These are phyloP conservation scores for Apiospora saccharicola DNA, from an alignment of 2,329 filamentous ascomycete species.

Conservation along the genomic window DNA sequence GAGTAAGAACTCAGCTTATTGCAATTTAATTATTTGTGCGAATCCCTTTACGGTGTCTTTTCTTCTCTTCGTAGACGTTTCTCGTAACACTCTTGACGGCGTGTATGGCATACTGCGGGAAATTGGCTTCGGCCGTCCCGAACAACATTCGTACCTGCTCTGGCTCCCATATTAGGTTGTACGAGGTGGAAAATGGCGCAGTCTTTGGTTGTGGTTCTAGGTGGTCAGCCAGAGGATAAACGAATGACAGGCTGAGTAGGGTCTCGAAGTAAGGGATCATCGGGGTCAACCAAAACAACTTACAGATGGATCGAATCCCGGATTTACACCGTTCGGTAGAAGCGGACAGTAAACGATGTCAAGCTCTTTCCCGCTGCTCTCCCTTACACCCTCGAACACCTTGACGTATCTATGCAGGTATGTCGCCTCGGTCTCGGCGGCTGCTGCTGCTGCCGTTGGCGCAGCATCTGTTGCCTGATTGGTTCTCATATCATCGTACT, in stretches of 20 bases:
- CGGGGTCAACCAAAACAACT: background rate
- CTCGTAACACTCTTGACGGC: background rate
- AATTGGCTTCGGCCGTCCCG: background rate
- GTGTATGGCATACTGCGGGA: background rate
- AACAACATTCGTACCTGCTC: background rate
- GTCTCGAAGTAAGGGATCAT: background rate
- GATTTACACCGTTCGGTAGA: background rate
- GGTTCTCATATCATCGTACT: background rate
- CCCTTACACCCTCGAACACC: background rate
- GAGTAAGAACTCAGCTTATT: too few relatives aligned
- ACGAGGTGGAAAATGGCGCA: background rate
- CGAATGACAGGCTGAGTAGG: background rate
- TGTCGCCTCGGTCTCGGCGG: background rate
- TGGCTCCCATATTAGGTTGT: slow-evolving; percentile 9
- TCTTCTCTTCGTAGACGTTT: background rate
- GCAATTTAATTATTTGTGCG: too few relatives aligned
- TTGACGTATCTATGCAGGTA: background rate
- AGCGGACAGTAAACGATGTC: background rate
- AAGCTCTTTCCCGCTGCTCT: background rate
- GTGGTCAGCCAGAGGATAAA: background rate
- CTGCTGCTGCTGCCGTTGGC: background rate
- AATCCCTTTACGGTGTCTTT: background rate
- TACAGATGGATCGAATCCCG: background rate
- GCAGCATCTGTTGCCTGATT: too few relatives aligned
- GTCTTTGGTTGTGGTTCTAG: background rate